Conservation (phyloP, 78 protist species). For the slime mould (Dictyostelium discoideum) region dicty_2.7 NC_007090.3:3000501-3001000, state of each 20-base stretch:
- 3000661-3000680: background rate
- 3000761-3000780: constrained; percentile 36
- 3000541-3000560: background rate
- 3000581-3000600: background rate
- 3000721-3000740: background rate
- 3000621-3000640: constrained; percentile 6
- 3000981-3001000: constrained; percentile 24
- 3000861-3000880: constrained; percentile 1
- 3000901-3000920: background rate
- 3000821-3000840: background rate
- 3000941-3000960: background rate
- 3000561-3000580: background rate
- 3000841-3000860: background rate
- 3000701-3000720: constrained; percentile 2
- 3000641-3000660: background rate
- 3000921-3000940: background rate
- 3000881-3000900: background rate
- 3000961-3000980: constrained; percentile 16
- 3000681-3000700: constrained; percentile 41
- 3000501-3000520: constrained; percentile 27
- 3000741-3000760: background rate
- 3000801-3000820: background rate
- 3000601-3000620: background rate
- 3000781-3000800: constrained; percentile 1
- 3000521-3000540: background rate